Conservation (phyloP, 345 rosid genomes). For the Salix udensis region DNA sequence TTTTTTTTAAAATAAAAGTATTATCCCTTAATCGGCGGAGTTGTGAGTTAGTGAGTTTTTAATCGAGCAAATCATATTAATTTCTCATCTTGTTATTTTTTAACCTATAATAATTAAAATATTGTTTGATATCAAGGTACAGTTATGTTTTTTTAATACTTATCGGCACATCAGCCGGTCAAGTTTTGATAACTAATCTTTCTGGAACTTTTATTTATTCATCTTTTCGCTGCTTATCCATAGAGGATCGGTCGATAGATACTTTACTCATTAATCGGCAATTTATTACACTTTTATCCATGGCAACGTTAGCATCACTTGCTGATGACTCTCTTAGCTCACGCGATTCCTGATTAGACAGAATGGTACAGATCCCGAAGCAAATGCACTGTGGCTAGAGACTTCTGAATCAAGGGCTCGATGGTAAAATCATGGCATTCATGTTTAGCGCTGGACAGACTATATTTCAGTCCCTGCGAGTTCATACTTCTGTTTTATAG, state of each 20-base stretch:
- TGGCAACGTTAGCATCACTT: neutral
- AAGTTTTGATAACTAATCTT: no score
- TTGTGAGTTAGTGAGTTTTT: no score
- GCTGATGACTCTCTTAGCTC: neutral
- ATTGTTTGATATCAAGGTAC: no score
- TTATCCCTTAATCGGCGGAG: no score
- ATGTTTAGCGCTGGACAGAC: neutral
- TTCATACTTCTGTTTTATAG: neutral
- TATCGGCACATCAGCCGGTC: no score
- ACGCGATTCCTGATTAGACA: neutral
- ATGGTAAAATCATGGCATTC: neutral
- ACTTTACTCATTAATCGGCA: neutral
- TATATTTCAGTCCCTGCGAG: neutral
- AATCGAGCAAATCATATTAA: no score
- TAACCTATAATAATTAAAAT: no score
- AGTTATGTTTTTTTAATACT: no score
- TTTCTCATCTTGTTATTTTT: no score
- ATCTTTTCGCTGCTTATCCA: constrained; percentile 7
- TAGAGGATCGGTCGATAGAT: neutral
- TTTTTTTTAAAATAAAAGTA: no score
- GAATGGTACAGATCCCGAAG: neutral
- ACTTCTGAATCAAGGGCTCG: neutral
- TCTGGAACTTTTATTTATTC: no score
- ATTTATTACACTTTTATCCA: neutral
- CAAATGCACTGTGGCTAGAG: neutral